Base-by-base conservation (phyloP, 768 basidiomycete species). In the Paxillus ammoniavirescens region DNA sequence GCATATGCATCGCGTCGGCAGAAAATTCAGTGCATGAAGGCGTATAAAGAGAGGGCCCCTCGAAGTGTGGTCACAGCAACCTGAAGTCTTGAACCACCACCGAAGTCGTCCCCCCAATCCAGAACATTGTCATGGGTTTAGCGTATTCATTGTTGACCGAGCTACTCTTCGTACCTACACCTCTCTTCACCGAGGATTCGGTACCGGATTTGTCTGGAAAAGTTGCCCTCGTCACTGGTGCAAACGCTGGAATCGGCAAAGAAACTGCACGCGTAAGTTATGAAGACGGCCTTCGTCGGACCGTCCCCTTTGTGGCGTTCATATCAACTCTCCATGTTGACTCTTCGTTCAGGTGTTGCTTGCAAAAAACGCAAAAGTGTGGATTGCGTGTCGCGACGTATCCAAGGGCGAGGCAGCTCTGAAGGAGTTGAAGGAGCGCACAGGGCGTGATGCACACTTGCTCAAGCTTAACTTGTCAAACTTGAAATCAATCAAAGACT, bases 341-440 rank as follows among this genome's bases (percentile, higher is more conserved):
- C 21, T 21, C 21, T 21, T 18, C 28, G 28, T 17, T 28, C 13
- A 49, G 49, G 49, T 50, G 5, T 33, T 50, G n/a, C 49, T 50
- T 7, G n/a, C 41, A 8, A 50, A 50, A 21, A 50, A 50, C 53
- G 80, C 76, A 18, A 79, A 74, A 47, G 82, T 84, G 2, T 85
- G 82, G 61, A 60, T 84, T 15, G 79, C 77, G 0, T 67, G 72
- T 21, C 73, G 82, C 2, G 71, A 64, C 51, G 44, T 67, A 49
- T 60, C 63, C 18, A 82, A 73, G 52, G 75, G 72, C 2, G 59
- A 68, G n/a, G 61, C 56, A 9, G 75, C 76, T 4, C 75, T 81
- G 23, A 57, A 55, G 23, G 68, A 77, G 5, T 61, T 84, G 31
- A 73, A 73, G 47, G 54, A 60, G 12, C 57, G 68, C 50, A 79